These are phyloP conservation scores for Tuber umbilicatum DNA, from an alignment of 495 filamentous ascomycete species.

Conservation along the genomic window DNA sequence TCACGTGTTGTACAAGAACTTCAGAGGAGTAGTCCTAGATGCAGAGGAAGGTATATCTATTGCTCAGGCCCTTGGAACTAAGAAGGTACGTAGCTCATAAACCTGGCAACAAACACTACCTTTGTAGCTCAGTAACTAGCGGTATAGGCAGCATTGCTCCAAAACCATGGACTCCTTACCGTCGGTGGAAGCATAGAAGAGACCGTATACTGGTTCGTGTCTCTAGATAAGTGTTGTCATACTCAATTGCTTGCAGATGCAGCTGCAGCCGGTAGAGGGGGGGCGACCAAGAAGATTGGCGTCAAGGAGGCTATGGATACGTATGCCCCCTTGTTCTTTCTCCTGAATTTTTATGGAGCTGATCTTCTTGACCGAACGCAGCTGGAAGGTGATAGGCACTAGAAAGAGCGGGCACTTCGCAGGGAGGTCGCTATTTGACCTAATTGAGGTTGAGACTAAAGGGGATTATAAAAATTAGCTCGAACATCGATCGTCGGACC, in stretches of 20 bases:
- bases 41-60: constrained; percentile 65
- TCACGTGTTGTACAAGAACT: constrained; percentile 44
- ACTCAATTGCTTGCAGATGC: constrained; percentile 72
- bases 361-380: neutral
- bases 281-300: constrained; percentile 58
- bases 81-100: constrained; percentile 47
- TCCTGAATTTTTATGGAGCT: neutral
- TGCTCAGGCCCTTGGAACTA: constrained; percentile 55
- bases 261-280: constrained; percentile 59
- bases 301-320: constrained; percentile 64
- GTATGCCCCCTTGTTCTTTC: constrained; percentile 5
- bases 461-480: constrained; percentile 31
- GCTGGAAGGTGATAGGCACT: constrained; percentile 58
- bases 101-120: neutral
- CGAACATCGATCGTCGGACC: neutral
- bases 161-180: constrained; percentile 58
- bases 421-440: constrained; percentile 67
- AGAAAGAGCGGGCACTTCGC: constrained; percentile 62
- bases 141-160: constrained; percentile 53
- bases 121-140: neutral
- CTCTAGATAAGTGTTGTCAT: constrained; percentile 67
- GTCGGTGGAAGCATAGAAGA: constrained; percentile 54
- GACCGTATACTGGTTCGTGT: constrained; percentile 68
- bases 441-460: constrained; percentile 57
- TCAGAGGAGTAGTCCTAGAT: constrained; percentile 67